Evolutionary conservation across 306 rosid species (phyloP).

Genomic region (Citrullus colocynthis): DNA sequence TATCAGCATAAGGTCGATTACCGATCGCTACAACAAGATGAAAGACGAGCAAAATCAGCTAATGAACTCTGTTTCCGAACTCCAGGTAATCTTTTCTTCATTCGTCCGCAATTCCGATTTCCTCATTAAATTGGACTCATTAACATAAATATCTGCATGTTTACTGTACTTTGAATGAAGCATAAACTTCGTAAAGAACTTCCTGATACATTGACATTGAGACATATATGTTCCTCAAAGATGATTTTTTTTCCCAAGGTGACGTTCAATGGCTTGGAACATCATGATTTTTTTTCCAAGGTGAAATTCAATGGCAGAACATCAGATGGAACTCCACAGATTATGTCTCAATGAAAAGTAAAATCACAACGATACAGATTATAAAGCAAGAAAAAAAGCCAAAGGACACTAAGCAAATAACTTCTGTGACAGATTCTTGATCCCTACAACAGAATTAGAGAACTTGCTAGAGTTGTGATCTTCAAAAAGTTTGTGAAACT

Average conservation of each 20-base stretch:
- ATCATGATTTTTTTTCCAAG: neutral
- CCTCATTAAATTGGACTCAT: neutral
- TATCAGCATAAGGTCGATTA: constrained; percentile 10
- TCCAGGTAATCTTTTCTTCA: constrained; percentile 3
- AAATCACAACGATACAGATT: neutral
- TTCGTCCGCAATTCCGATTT: neutral
- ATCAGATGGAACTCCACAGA: neutral
- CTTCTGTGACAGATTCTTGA: neutral
- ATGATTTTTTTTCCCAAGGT: neutral
- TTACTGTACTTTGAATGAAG: neutral
- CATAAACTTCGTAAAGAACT: neutral
- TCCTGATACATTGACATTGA: neutral
- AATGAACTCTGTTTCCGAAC: constrained; percentile 4
- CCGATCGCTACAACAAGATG: neutral
- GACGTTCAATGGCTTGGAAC: neutral
- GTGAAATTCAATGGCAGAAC: neutral
- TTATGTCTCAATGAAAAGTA: neutral
- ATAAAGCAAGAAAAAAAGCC: neutral
- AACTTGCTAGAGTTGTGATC: neutral
- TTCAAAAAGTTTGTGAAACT: neutral
- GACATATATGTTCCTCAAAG: neutral
- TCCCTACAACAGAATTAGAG: neutral
- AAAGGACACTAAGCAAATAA: neutral
- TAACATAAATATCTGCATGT: neutral
- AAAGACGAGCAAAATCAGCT: constrained; percentile 5